Base-by-base conservation (phyloP, 2,329 filamentous ascomycete genomes). In the Aureobasidium zeae region DNA sequence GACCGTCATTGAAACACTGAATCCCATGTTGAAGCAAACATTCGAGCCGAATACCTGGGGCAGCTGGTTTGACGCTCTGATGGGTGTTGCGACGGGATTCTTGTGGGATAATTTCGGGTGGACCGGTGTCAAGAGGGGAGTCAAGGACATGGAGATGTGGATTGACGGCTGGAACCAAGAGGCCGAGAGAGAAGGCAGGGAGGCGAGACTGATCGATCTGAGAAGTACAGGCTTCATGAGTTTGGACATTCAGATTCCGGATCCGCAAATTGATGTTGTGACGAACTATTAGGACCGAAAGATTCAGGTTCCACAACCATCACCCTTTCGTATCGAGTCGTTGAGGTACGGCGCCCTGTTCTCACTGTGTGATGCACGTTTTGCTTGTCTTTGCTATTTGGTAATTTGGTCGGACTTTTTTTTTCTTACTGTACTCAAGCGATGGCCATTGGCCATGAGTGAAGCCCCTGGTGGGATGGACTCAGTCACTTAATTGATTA, bases 71-170 rank as follows among this genome's bases (percentile, higher is more conserved):
- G 91, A 98, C 62, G 76, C 78, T 10, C 61, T 86, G 9, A 60
- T 96, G 53, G 87, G 89, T 2, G 69, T 93, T 4, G 64, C 87
- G 24, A 96, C 91, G 0, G 85, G 89, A 16, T 98, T 88, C 85
- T 57, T 96, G 24, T 96, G 87, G 86, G 91, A 98, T 47, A 89
- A 96, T 58, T 55, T 89, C 16, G 87, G 89, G 2, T 65, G 86
- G 25, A 84, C 84, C 3, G 78, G 74, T 7, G 74, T 83, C 47
- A 96, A 96, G 67, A 68, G 71, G 16, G 74, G 80, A 44, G 62
- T 94, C 33, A 74, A 71, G 44, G 71, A 67, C 8, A 66, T 95
- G 13, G 91, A 98, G 64, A 63, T 62, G 26, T 94, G 85, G 79
- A 74, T 98, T 43, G 83, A 93, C 51, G 73, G 78, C 47, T 95